Evolutionary conservation across 2,329 filamentous ascomycete species (phyloP), one percentile per base, ranked within the genome.

Genomic region (Canariomyces notabilis): DNA sequence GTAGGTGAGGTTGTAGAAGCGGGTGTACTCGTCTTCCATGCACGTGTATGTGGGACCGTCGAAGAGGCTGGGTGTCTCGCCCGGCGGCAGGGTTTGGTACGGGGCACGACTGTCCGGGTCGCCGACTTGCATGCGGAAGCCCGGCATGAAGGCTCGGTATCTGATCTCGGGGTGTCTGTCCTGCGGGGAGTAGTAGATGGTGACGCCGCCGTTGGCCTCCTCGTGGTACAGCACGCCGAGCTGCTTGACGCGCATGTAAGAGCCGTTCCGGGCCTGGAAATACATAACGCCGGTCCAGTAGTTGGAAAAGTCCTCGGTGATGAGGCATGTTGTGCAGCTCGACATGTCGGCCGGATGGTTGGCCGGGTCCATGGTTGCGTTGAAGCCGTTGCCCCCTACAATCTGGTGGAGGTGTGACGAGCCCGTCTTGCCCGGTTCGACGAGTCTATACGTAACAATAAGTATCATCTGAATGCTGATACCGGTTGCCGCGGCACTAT

Each of bases 91-190:
- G n/a, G n/a, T n/a, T 2, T 57, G 60, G 15, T 59, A 29, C 8
- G 54, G 50, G 33, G 51, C 55, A 14, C 50, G 40, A 41, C 56
- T 57, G 4, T 48, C 46, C 7, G 58, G 57, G 43, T 59, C 62
- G 33, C 67, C 67, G 9, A 67, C 59, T 3, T 65, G 63, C 67
- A 70, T 70, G 23, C 67, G 63, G 59, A 70, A 70, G 16, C 66
- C 67, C 59, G 64, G 61, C 48, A 63, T 63, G 57, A 69, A 69
- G 5, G 64, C 61, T 0, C 64, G 67, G 21, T 69, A 67, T 49
- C 67, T 66, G n/a, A 47, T 49, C 37, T 53, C 47, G 18, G 57
- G 57, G 49, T 59, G 60, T 44, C 63, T 63, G 48, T 60, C 59
- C 11, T 48, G 44, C 46, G 53, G 46, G 9, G 45, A 45, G 41